Conservation (phyloP, 495 filamentous ascomycete species). For the Annulohypoxylon moriforme region DNA sequence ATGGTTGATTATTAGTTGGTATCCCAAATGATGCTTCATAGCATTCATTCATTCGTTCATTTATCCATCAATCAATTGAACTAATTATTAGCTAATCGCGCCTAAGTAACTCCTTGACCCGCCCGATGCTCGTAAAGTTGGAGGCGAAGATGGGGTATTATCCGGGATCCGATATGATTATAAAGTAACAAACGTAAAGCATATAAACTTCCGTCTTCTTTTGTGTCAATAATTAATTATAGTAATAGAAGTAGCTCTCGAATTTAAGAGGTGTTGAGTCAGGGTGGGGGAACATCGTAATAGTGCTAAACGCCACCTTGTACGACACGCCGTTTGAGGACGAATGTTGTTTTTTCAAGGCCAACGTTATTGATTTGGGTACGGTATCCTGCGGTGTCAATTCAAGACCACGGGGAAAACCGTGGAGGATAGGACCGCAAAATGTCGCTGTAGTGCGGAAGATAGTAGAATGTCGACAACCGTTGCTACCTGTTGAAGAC, state of each 20-base stretch:
- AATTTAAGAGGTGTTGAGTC: neutral
- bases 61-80: conserved; percentile 8
- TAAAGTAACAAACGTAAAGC: conserved; percentile 11
- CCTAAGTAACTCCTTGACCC: conserved; percentile 37
- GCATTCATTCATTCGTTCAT: conserved; percentile 3
- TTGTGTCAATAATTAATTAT: neutral
- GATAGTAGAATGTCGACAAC: conserved; percentile 2
- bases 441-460: neutral
- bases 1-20: neutral
- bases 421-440: neutral
- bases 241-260: neutral
- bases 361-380: neutral
- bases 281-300: neutral
- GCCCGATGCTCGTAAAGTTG: conserved; percentile 23
- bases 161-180: conserved; percentile 39
- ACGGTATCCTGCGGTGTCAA: neutral
- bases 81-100: neutral
- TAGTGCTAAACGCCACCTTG: neutral
- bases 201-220: neutral
- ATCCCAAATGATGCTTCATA: neutral
- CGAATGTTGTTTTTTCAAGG: neutral
- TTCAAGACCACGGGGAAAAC: neutral
- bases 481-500: conserved; percentile 67
- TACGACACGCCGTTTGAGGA: neutral
- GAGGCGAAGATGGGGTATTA: conserved; percentile 40